Evolutionary conservation across 345 rosid genomes (phyloP).

Genomic region (Dipteronia dyeriana): DNA sequence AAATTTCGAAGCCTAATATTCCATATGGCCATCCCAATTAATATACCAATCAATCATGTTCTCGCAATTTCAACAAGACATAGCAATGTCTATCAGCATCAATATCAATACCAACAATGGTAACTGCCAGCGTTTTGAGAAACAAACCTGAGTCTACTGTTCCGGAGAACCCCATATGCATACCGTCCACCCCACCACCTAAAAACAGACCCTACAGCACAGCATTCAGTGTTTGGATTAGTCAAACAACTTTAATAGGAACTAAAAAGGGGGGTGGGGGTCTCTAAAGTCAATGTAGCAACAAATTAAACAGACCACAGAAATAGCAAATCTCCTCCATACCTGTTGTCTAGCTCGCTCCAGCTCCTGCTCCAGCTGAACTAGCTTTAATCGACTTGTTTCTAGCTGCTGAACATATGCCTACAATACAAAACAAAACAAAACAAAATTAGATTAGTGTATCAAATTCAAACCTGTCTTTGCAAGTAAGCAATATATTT

Average conservation of each 20-base stretch:
- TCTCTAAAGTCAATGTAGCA: background rate
- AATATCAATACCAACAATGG: background rate
- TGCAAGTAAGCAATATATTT: background rate
- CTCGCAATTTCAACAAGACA: background rate
- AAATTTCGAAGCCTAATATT: background rate
- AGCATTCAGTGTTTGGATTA: constrained; percentile 10
- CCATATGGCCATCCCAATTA: background rate
- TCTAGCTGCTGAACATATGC: constrained; percentile 98
- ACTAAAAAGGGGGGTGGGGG: background rate
- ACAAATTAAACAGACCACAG: background rate
- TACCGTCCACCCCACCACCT: constrained; percentile 55
- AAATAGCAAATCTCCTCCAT: constrained; percentile 13
- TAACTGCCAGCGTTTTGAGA: constrained; percentile 14
- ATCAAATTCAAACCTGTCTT: constrained; percentile 2
- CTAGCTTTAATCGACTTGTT: constrained; percentile 79
- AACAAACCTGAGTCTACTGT: constrained; percentile 64
- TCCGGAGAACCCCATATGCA: constrained; percentile 52
- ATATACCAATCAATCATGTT: background rate
- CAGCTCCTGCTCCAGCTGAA: constrained; percentile 89
- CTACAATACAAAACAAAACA: constrained; percentile 46
- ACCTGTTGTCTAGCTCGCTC: constrained; percentile 83
- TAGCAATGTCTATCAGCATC: background rate
- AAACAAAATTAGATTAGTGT: constrained; percentile 15
- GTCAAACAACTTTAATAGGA: background rate
- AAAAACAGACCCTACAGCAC: constrained; percentile 57